A percentile compares a stretch with the other conserved stretches of the same genome.
These are phyloP conservation scores for Pinus albicaulis DNA, from an alignment of 75 land plant genomes.

Conservation along the genomic window DNA sequence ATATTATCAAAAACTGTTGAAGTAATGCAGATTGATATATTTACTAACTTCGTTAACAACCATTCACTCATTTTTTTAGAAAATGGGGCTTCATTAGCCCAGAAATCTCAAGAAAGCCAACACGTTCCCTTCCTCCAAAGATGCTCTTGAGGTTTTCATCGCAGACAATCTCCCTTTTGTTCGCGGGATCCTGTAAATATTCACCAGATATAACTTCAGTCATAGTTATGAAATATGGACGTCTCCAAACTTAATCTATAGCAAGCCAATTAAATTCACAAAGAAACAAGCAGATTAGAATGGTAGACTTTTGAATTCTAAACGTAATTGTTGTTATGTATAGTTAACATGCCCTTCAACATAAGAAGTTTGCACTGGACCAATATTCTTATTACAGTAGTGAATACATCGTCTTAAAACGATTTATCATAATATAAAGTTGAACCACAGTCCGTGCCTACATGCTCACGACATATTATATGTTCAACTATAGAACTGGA, in stretches of 20 bases:
- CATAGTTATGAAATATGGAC: no score
- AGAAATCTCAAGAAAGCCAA: constrained; percentile 62
- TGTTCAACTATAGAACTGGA: no score
- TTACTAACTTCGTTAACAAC: not conserved
- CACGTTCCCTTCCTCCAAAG: constrained; percentile 23
- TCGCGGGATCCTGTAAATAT: constrained; percentile 42
- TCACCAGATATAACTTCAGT: not conserved
- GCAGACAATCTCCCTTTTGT: constrained; percentile 54
- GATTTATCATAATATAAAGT: not conserved
- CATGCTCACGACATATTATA: no score
- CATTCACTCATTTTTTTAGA: not conserved
- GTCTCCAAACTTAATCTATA: not conserved
- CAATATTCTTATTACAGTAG: not conserved
- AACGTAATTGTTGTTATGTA: no score
- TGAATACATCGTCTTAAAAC: not conserved
- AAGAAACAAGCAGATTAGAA: not conserved
- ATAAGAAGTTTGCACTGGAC: not conserved
- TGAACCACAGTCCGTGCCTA: no score
- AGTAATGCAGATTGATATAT: not conserved
- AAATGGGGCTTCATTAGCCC: constrained; percentile 54
- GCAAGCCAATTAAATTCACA: not conserved
- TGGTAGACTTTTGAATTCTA: not conserved
- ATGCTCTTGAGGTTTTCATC: constrained; percentile 24
- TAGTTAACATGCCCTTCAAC: no score
- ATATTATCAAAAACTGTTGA: not conserved